These are phyloP conservation scores for Nannizziopsis arthrosporioides DNA, from an alignment of 2,329 filamentous ascomycete genomes.

Conservation along the genomic window DNA sequence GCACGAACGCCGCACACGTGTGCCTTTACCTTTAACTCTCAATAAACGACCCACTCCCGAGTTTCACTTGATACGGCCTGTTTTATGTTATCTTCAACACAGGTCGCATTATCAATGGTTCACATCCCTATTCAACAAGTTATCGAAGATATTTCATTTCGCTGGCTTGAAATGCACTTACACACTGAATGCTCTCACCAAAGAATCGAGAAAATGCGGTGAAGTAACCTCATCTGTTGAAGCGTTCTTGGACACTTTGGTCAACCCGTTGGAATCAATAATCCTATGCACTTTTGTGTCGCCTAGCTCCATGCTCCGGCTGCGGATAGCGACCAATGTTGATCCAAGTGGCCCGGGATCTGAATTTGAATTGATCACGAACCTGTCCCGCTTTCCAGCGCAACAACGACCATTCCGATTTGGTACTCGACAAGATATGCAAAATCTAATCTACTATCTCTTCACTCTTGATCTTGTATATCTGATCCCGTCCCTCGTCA, in stretches of 20 bases:
- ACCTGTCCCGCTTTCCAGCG: constrained; percentile 22
- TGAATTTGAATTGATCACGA: constrained; percentile 28
- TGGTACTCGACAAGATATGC: constrained; percentile 25
- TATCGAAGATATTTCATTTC: constrained; percentile 23
- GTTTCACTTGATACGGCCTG: constrained; percentile 48
- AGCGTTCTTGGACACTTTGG: constrained; percentile 32
- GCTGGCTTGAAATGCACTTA: constrained; percentile 26
- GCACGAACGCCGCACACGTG: constrained; percentile 52
- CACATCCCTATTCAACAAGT: constrained; percentile 23
- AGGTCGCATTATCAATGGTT: constrained; percentile 26
- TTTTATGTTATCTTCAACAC: constrained; percentile 46
- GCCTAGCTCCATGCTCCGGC: constrained; percentile 26
- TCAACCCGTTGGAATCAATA: constrained; percentile 34
- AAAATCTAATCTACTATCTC: constrained; percentile 26
- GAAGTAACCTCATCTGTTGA: constrained; percentile 24
- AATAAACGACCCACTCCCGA: constrained; percentile 40
- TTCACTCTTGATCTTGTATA: constrained; percentile 30
- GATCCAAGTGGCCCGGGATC: constrained; percentile 28
- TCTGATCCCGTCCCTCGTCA: constrained; percentile 19
- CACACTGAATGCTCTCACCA: constrained; percentile 13
- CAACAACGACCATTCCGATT: constrained; percentile 23
- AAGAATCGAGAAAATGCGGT: not conserved
- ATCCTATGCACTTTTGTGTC: constrained; percentile 29
- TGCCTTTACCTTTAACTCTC: constrained; percentile 46
- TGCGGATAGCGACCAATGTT: constrained; percentile 29